Evolutionary conservation across 2,329 filamentous ascomycete genomes (phyloP).

Genomic region (Xylariaceae sp.): DNA sequence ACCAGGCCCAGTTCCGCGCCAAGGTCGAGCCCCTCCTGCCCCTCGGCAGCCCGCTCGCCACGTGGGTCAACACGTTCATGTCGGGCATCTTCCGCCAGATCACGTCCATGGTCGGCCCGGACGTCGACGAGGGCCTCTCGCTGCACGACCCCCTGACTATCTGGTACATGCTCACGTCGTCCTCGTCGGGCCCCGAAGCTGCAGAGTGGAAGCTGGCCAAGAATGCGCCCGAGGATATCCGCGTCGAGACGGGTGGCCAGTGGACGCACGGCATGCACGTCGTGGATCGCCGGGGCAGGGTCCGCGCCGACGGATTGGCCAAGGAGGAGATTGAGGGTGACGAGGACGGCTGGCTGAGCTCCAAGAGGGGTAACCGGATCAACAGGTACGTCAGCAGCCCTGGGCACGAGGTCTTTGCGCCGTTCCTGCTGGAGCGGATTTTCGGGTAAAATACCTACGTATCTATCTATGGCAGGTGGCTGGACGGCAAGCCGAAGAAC

Average conservation of each 20-base stretch:
- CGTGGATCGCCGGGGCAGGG: conserved; percentile 63
- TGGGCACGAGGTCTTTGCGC: conserved; percentile 61
- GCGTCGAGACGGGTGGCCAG: conserved; percentile 84
- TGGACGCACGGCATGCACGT: conserved; percentile 94
- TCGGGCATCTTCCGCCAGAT: conserved; percentile 65
- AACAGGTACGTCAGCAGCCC: conserved; percentile 66
- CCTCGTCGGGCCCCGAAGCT: conserved; percentile 50
- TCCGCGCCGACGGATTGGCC: conserved; percentile 45
- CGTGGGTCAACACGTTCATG: conserved; percentile 69
- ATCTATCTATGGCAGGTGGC: too few species aligned
- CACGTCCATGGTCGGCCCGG: conserved; percentile 54
- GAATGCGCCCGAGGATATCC: conserved; percentile 67
- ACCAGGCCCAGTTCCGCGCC: conserved; percentile 52
- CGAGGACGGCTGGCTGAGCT: conserved; percentile 68
- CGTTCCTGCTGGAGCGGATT: conserved; percentile 58
- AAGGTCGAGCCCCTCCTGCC: conserved; percentile 50
- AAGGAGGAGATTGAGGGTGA: conserved; percentile 61
- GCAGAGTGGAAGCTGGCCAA: conserved; percentile 52
- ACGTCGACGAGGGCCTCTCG: conserved; percentile 53
- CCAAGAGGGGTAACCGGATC: conserved; percentile 71
- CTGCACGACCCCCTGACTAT: conserved; percentile 75
- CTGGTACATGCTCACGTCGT: conserved; percentile 68
- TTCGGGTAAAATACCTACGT: conserved; percentile 41
- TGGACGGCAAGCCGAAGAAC: too few species aligned
- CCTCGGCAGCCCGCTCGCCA: conserved; percentile 64